Percentiles rank a stretch among this genome's conserved stretches.
Conservation (phyloP, 495 filamentous ascomycete genomes). For the Saxophila tyrrhenica region DNA sequence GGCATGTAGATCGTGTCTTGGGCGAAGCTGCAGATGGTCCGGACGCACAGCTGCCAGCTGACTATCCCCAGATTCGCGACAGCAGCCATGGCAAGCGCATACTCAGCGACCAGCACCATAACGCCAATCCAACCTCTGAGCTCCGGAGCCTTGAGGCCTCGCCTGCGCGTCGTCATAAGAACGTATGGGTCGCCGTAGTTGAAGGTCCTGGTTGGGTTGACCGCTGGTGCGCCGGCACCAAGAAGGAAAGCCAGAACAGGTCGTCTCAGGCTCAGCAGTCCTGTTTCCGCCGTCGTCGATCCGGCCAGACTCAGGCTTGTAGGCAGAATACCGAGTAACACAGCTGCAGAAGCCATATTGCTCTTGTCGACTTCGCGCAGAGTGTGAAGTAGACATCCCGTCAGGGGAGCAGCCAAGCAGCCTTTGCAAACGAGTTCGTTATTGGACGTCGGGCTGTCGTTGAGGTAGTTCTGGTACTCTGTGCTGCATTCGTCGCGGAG, state of each 20-base stretch:
- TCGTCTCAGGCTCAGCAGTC: not conserved
- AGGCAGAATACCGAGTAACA: not conserved
- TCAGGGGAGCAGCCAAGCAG: not conserved
- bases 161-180: not conserved
- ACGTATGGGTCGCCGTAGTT: not conserved
- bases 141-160: not conserved
- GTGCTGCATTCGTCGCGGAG: not conserved
- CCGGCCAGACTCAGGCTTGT: not conserved
- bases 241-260: constrained; percentile 1
- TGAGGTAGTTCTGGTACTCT: not conserved
- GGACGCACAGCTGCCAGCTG: not conserved
- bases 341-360: constrained; percentile 3
- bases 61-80: not conserved
- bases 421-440: not conserved
- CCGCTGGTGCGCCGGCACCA: not conserved
- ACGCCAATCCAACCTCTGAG: not conserved
- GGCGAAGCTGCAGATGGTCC: not conserved
- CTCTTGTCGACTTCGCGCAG: not conserved
- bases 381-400: not conserved
- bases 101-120: not conserved
- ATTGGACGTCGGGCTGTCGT: not conserved
- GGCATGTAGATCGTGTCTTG: not conserved
- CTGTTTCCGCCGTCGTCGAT: constrained; percentile 1
- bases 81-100: not conserved
- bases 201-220: not conserved